Base-by-base conservation (phyloP, 2,329 filamentous ascomycete genomes). In the Fusarium sp. region DNA sequence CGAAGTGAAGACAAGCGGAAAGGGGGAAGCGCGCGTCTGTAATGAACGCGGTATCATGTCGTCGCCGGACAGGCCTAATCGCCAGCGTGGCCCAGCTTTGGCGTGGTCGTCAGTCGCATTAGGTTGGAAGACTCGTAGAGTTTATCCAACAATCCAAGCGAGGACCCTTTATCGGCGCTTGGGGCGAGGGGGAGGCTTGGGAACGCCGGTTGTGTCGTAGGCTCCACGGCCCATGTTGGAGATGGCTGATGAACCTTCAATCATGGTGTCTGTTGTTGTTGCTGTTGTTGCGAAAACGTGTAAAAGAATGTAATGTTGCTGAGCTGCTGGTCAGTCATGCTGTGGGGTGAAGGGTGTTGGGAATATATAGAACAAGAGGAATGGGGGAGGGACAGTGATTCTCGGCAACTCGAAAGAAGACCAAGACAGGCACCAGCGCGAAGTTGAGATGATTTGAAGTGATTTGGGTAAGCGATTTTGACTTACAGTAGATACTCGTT, bases 191-290 rank as follows among this genome's bases (percentile, higher is more conserved):
- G 80, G 80, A 57, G 84, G 84, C 77, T 85, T 85, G 60, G 80
- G 78, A 24, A 85, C 78, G 46, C 83, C 83, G 24, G 84, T 85
- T 67, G 83, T 84, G 70, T 86, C 84, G 73, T 86, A 86, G 68
- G 83, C 84, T 61, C 84, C 84, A 60, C 84, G 80, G 65, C 82
- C 84, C 82, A 85, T 84, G 76, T 85, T 83, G 77, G 70, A 75
- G 50, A 76, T 74, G 64, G 70, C 75, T 62, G 76, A 75, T 52
- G 76, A 75, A 60, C 73, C 67, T 66, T 77, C 72, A 66, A 80
- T 67, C 81, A 83, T 83, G 66, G 67, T 81, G 73, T 66, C 31
- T 65, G 62, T 62, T 59, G 65, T 80, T 59, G 65, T 80, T 74
- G 65, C 21, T 62, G 58, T 61, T 54, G 63, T 57, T 31, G 55